phyloP scores from a whole-genome alignment of 1,284 basidiomycete species.

The Bondarzewia mesenterica region DNA sequence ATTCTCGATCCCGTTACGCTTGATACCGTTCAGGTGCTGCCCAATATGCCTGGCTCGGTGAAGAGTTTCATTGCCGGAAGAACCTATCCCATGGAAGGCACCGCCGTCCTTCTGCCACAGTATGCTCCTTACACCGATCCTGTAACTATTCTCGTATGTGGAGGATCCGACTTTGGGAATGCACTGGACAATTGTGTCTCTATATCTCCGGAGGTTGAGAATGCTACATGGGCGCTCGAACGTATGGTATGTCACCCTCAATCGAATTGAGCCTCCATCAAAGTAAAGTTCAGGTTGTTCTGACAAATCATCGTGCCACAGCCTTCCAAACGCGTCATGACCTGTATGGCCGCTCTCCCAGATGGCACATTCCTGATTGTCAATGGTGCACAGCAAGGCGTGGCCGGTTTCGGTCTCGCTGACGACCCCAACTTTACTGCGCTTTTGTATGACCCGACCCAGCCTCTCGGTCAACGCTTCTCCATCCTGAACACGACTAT shows the following conservation, averaged over 20 bases:
- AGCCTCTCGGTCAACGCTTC: conserved; percentile 51
- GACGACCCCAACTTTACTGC: conserved; percentile 56
- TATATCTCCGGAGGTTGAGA: conserved; percentile 50
- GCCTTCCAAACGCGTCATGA: conserved; percentile 71
- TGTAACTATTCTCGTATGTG: conserved; percentile 64
- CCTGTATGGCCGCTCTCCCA: conserved; percentile 63
- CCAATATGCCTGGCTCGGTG: conserved; percentile 70
- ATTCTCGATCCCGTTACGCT: conserved; percentile 61
- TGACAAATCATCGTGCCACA: conserved; percentile 17
- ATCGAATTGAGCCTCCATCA: neutral
- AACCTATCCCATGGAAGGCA: conserved; percentile 47
- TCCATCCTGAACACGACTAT: conserved; percentile 64
- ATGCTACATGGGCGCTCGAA: conserved; percentile 58
- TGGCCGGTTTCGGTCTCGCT: conserved; percentile 68
- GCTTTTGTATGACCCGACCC: conserved; percentile 59
- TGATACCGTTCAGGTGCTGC: conserved; percentile 47
- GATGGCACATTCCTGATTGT: conserved; percentile 70
- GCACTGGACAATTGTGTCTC: conserved; percentile 67
- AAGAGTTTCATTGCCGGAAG: conserved; percentile 66
- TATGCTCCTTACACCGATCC: conserved; percentile 63
- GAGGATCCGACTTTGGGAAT: conserved; percentile 53
- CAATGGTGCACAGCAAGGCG: conserved; percentile 60
- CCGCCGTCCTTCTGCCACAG: conserved; percentile 63
- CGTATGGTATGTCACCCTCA: conserved; percentile 48
- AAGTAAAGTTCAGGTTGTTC: neutral